phyloP scores from a whole-genome alignment of 495 filamentous ascomycete species.

The Neurospora hispaniola region DNA sequence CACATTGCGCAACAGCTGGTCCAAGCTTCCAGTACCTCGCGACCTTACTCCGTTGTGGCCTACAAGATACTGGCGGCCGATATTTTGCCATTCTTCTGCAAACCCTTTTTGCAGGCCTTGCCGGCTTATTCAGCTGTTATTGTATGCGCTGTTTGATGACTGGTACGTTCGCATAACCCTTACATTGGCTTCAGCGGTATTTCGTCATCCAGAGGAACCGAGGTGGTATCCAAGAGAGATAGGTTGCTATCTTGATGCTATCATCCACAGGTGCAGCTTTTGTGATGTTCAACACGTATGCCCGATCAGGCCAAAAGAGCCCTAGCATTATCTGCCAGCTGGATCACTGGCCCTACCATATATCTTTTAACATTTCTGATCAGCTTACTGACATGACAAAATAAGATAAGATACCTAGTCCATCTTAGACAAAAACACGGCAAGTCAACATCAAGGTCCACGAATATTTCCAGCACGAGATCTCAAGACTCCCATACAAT shows the following conservation, averaged over 20 bases:
- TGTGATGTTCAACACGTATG: neutral
- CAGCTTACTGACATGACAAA: neutral
- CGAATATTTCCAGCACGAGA: neutral
- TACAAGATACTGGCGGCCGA: neutral
- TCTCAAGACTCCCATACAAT: neutral
- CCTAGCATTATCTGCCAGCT: neutral
- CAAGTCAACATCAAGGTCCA: too few species aligned
- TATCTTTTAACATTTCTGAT: neutral
- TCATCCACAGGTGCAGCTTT: neutral
- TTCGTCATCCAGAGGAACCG: neutral
- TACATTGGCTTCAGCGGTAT: neutral
- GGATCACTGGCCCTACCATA: neutral
- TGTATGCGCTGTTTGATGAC: neutral
- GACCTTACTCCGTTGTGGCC: neutral
- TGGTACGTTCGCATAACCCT: neutral
- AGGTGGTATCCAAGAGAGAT: neutral
- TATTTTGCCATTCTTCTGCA: neutral
- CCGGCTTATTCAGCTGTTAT: neutral
- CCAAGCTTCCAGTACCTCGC: neutral
- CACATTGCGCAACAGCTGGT: neutral
- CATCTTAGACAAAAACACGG: neutral
- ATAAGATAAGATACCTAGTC: neutral
- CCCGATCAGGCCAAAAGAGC: neutral
- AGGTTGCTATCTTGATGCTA: neutral
- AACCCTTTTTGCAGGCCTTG: neutral